Evolutionary conservation across 192 early-diverging fungal genomes (phyloP).

Genomic region (Endogone sp.): DNA sequence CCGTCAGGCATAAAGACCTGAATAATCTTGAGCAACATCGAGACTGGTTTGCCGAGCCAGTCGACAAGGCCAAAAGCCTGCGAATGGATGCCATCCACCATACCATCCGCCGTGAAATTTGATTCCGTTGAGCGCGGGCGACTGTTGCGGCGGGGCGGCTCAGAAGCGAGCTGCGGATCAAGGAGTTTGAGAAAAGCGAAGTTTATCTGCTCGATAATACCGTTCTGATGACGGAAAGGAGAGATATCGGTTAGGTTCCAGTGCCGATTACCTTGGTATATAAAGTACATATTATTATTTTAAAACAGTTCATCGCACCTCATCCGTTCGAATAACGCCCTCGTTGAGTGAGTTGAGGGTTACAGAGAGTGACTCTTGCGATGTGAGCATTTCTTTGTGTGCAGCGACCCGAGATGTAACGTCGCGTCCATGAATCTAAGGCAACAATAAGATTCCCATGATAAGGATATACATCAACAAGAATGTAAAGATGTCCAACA

Average conservation of each 20-base stretch:
- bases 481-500: neutral
- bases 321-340: conserved; percentile 8
- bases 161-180: neutral
- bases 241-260: neutral
- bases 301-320: too few relatives aligned
- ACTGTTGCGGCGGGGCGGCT: neutral
- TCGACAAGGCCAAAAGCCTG: conserved; percentile 1
- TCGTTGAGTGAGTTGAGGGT: conserved; percentile 14
- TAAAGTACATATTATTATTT: too few relatives aligned
- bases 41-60: conserved; percentile 6
- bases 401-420: neutral
- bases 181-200: conserved; percentile 12
- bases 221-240: neutral
- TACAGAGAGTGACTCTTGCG: conserved; percentile 8
- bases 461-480: neutral
- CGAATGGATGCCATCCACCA: neutral
- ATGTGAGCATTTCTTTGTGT: neutral
- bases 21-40: conserved; percentile 3
- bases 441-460: neutral
- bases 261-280: too few relatives aligned
- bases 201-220: conserved; percentile 13
- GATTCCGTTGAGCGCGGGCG: neutral
- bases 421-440: conserved; percentile 5
- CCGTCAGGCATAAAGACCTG: conserved; percentile 4
- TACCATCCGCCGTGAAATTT: neutral